Percentiles rank a stretch among this genome's conserved stretches.
phyloP scores from a whole-genome alignment of 352 stramenopile genomes.

The Lagenidium giganteum region DNA sequence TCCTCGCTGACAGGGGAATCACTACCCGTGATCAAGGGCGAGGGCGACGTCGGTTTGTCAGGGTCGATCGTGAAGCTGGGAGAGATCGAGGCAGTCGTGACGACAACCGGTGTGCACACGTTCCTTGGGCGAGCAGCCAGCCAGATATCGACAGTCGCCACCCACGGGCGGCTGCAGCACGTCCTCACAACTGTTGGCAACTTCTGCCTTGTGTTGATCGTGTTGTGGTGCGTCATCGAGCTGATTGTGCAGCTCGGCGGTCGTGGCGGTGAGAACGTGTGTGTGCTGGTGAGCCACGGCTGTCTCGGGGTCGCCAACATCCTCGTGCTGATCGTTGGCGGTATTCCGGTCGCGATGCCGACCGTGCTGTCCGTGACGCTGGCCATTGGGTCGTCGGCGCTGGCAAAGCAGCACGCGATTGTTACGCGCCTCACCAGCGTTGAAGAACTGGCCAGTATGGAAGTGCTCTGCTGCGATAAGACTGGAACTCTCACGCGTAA shows the following conservation, averaged over 20 bases:
- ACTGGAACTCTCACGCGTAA: constrained; percentile 93
- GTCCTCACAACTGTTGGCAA: constrained; percentile 92
- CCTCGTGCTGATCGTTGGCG: constrained; percentile 88
- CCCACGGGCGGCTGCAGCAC: constrained; percentile 84
- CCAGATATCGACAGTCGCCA: constrained; percentile 70
- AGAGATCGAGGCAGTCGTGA: constrained; percentile 90
- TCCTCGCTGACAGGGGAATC: constrained; percentile 93
- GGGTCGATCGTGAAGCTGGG: constrained; percentile 83
- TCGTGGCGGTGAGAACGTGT: constrained; percentile 67
- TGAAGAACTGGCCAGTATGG: constrained; percentile 90
- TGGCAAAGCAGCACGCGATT: constrained; percentile 90
- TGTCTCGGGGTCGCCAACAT: constrained; percentile 70
- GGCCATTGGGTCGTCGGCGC: constrained; percentile 85
- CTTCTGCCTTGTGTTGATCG: constrained; percentile 84
- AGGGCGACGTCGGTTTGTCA: constrained; percentile 79
- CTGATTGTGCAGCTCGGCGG: constrained; percentile 81
- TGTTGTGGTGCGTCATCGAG: constrained; percentile 84
- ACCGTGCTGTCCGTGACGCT: constrained; percentile 90
- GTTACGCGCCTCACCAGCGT: constrained; percentile 90
- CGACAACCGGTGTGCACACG: constrained; percentile 84
- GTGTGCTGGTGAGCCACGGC: constrained; percentile 72
- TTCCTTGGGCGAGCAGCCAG: constrained; percentile 88
- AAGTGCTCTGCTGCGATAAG: constrained; percentile 94
- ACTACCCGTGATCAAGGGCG: constrained; percentile 86
- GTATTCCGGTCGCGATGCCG: constrained; percentile 92